Conservation (phyloP, 2,329 filamentous ascomycete species). For the Tricladium varicosporioides region DNA sequence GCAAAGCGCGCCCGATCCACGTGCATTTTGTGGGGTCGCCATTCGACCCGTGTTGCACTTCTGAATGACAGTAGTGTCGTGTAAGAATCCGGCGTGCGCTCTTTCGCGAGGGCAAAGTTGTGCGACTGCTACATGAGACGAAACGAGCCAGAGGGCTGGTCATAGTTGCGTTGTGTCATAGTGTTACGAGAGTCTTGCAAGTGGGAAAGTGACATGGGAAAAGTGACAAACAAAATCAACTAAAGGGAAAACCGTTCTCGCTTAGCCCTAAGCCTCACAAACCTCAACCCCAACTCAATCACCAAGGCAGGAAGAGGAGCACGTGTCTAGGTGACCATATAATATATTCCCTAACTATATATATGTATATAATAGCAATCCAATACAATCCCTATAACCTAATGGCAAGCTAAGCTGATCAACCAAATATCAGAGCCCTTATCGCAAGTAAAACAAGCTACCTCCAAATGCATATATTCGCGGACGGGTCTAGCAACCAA, state of each 20-base stretch:
- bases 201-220: no score
- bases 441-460: constrained; percentile 1
- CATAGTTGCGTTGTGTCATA: neutral
- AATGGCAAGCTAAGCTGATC: neutral
- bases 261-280: no score
- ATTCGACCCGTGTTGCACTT: neutral
- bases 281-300: no score
- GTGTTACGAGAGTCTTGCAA: neutral
- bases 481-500: constrained; percentile 3
- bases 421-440: no score
- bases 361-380: neutral
- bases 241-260: no score
- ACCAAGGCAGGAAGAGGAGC: neutral
- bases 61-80: neutral
- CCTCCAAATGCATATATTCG: constrained; percentile 7
- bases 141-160: neutral
- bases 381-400: neutral
- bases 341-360: neutral
- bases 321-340: neutral
- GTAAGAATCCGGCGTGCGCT: neutral
- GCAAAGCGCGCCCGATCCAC: neutral
- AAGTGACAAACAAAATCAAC: neutral
- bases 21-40: constrained; percentile 4
- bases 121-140: neutral
- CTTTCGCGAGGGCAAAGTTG: no score